Evolutionary conservation across 2,329 filamentous ascomycete genomes (phyloP).

Genomic region (Chaetomium sp.): DNA sequence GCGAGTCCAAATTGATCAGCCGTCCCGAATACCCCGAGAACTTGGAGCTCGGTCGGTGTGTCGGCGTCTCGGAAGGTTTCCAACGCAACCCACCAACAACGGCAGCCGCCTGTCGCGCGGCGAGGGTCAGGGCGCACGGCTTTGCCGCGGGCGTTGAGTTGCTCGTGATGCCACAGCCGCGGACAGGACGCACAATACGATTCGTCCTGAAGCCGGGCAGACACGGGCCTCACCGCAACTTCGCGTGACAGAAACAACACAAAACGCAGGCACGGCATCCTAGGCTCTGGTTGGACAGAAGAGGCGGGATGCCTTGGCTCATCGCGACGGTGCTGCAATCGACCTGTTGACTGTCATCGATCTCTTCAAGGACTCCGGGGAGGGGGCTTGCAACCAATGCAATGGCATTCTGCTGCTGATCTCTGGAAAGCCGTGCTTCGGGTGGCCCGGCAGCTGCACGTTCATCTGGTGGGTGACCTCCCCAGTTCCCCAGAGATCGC

Average conservation of each 20-base stretch:
- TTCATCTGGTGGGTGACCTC: background rate
- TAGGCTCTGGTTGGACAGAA: conserved; percentile 19
- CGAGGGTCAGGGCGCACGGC: background rate
- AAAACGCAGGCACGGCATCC: conserved; percentile 14
- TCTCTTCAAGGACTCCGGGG: background rate
- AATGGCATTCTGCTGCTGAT: background rate
- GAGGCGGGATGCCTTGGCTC: conserved; percentile 3
- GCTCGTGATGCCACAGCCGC: background rate
- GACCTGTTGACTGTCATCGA: conserved; percentile 17
- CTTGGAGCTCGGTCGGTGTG: background rate
- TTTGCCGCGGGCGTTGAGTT: background rate
- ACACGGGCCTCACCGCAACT: conserved; percentile 33
- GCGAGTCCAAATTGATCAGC: conserved; percentile 14
- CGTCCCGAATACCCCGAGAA: background rate
- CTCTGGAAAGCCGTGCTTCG: conserved; percentile 2
- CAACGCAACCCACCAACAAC: background rate
- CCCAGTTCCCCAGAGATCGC: conserved; percentile 2
- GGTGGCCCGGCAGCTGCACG: conserved; percentile 8
- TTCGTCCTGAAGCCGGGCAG: background rate
- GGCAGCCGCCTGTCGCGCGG: conserved; percentile 15
- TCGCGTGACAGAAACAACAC: conserved; percentile 19
- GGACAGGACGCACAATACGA: background rate
- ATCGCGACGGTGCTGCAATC: conserved; percentile 25
- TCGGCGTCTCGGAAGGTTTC: background rate
- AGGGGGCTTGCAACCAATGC: conserved; percentile 6